Percentiles rank a stretch among this genome's conserved stretches.
These are phyloP conservation scores for Boletus subcaerulescens DNA, from an alignment of 768 basidiomycete genomes.

Conservation along the genomic window DNA sequence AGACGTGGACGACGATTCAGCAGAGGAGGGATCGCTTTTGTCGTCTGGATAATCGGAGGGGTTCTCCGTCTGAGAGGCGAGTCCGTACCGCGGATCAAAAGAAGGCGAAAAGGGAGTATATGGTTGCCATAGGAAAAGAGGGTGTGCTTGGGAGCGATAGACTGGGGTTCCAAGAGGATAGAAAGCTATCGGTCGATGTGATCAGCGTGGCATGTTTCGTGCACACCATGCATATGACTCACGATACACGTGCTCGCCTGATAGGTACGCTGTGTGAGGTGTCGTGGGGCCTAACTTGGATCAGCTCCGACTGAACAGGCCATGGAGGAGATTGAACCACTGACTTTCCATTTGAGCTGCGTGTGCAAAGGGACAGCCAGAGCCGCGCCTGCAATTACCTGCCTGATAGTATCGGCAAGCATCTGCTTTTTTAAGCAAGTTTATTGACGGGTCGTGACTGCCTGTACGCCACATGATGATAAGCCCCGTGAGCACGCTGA, in stretches of 20 bases:
- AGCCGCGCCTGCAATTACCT: slow-evolving; percentile 27
- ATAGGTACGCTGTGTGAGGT: slow-evolving; percentile 10
- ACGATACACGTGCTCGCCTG: slow-evolving; percentile 18
- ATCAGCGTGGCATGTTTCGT: slow-evolving; percentile 1
- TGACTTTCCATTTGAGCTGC: slow-evolving; percentile 16
- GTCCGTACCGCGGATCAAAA: slow-evolving; percentile 15
- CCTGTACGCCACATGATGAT: slow-evolving; percentile 10
- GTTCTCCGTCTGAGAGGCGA: slow-evolving; percentile 5
- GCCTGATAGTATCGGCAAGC: slow-evolving; percentile 27
- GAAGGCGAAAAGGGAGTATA: slow-evolving; percentile 26
- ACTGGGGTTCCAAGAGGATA: slow-evolving; percentile 13
- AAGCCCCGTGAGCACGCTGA: slow-evolving; percentile 1
- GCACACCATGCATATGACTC: slow-evolving; percentile 1
- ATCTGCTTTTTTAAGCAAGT: slow-evolving; percentile 6
- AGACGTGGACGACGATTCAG: slow-evolving; percentile 16
- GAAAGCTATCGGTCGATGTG: slow-evolving; percentile 15
- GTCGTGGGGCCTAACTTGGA: slow-evolving; percentile 5
- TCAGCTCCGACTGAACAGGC: slow-evolving; percentile 9
- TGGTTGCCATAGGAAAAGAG: slow-evolving; percentile 27
- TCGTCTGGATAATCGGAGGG: slow-evolving; percentile 22
- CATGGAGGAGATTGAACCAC: background rate
- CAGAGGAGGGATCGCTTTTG: slow-evolving; percentile 26
- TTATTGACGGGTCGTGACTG: slow-evolving; percentile 1
- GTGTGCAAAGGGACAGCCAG: slow-evolving; percentile 27
- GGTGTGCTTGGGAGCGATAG: slow-evolving; percentile 17